phyloP scores from a whole-genome alignment of 2,329 filamentous ascomycete species.

The Exophiala sp. region DNA sequence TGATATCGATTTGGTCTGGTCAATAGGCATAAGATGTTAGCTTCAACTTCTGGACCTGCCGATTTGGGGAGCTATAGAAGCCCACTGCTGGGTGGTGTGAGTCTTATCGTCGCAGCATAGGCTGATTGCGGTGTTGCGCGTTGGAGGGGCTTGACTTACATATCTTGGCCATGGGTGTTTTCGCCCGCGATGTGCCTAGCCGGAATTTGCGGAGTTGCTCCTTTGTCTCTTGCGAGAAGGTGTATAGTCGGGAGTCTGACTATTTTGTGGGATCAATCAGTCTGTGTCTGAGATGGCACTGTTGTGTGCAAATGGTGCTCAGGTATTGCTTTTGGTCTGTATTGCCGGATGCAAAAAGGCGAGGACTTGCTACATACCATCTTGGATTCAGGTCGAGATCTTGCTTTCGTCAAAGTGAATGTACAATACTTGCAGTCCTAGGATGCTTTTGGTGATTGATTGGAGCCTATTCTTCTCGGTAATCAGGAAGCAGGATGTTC shows the following conservation, averaged over 20 bases:
- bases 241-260: slow-evolving; percentile 86
- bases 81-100: background rate
- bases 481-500: too few species aligned
- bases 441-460: too few species aligned
- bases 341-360: too few species aligned
- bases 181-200: slow-evolving; percentile 80
- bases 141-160: slow-evolving; percentile 62
- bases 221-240: slow-evolving; percentile 86
- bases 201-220: slow-evolving; percentile 92
- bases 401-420: too few species aligned
- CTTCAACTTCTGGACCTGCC: background rate
- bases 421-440: too few species aligned
- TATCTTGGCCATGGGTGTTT: slow-evolving; percentile 84
- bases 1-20: slow-evolving; percentile 73
- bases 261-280: slow-evolving; percentile 31
- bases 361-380: too few species aligned
- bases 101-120: background rate
- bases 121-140: background rate
- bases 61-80: background rate
- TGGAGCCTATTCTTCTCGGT: too few species aligned
- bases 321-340: too few species aligned
- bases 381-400: too few species aligned
- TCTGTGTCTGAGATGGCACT: too few species aligned
- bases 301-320: too few species aligned
- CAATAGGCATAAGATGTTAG: background rate